Percentiles rank a stretch among this genome's conserved stretches.
Conservation (phyloP, 345 rosid genomes). For the Ailanthus altissimus region DNA sequence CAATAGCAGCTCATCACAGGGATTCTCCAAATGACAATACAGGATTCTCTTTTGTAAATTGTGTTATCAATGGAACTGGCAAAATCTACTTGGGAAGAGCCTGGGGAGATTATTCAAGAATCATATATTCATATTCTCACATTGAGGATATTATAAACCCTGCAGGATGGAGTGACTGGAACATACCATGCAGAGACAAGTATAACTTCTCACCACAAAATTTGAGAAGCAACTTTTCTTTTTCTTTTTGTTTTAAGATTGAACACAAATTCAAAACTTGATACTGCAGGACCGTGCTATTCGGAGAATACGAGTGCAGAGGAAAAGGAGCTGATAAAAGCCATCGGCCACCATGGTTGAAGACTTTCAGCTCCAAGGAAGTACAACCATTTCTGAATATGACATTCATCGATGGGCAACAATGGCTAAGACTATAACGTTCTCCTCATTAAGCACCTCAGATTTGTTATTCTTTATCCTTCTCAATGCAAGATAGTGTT, state of each 20-base stretch:
- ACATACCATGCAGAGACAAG: constrained; percentile 54
- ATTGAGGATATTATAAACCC: constrained; percentile 63
- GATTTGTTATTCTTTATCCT: constrained; percentile 15
- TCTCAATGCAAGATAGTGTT: neutral
- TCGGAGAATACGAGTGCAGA: constrained; percentile 77
- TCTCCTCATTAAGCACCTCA: neutral
- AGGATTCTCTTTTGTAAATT: constrained; percentile 81
- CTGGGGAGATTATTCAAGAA: constrained; percentile 85
- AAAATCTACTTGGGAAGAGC: constrained; percentile 79
- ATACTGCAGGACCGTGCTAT: constrained; percentile 61
- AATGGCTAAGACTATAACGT: constrained; percentile 72
- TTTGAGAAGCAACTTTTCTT: neutral
- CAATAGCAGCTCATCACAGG: constrained; percentile 89
- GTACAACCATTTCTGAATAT: constrained; percentile 54
- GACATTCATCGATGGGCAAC: constrained; percentile 66
- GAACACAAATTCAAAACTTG: neutral
- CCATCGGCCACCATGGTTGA: constrained; percentile 70
- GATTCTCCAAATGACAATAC: constrained; percentile 60
- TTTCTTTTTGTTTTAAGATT: neutral
- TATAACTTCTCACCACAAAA: constrained; percentile 16
- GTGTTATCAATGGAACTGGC: constrained; percentile 74
- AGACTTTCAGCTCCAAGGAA: constrained; percentile 47
- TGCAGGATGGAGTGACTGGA: constrained; percentile 91
- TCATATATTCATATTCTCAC: constrained; percentile 67
- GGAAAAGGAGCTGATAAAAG: constrained; percentile 77